Evolutionary conservation across 176 grass and related monocot genomes (phyloP), one percentile per base, ranked within the genome.

Genomic region (Musa acuminata): DNA sequence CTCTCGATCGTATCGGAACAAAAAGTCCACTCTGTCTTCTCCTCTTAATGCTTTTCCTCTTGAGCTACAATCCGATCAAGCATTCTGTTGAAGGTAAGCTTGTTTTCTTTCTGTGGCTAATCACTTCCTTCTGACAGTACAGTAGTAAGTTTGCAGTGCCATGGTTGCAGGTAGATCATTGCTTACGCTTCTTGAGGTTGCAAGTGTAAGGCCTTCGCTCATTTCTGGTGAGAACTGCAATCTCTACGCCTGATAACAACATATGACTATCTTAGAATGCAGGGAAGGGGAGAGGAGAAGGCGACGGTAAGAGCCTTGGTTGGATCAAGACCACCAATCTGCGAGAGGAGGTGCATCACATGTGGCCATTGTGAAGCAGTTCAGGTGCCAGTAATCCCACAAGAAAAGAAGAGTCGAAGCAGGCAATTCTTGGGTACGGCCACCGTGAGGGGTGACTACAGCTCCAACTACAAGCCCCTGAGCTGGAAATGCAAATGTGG

Each of bases 401-500:
- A 14, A 4, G 12, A 67, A 8, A 29, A 13, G 48, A 71, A 9
- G 48, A 71, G 69, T n/a, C 20, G 69, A 51, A 51, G 50, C 13
- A 16, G 17, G 68, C 16, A 55, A 16, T 2, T 52, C 20, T 5
- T 25, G 63, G 26, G 23, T 8, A 7, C 48, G 8, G 51, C 14
- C 68, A 11, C 14, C 11, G 17, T 23, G 8, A 14, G 24, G 6
- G 75, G 11, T 14, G 20, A 77, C 20, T 14, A 24, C 8, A 17
- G 60, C 58, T 64, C 74, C 59, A 77, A 64, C n/a, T 77, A 77
- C 75, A 77, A 77, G 48, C 75, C 19, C 48, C 35, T 66, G 11
- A 64, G 11, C 49, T 77, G 75, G 75, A 77, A 77, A 65, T 77
- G 75, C 75, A 77, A 77, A 60, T 77, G 75, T 29, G 60, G 75